A percentile compares a stretch with the other conserved stretches of the same genome.
These are phyloP conservation scores for Alternaria tenuissima DNA, from an alignment of 2,329 filamentous ascomycete genomes.

Conservation along the genomic window DNA sequence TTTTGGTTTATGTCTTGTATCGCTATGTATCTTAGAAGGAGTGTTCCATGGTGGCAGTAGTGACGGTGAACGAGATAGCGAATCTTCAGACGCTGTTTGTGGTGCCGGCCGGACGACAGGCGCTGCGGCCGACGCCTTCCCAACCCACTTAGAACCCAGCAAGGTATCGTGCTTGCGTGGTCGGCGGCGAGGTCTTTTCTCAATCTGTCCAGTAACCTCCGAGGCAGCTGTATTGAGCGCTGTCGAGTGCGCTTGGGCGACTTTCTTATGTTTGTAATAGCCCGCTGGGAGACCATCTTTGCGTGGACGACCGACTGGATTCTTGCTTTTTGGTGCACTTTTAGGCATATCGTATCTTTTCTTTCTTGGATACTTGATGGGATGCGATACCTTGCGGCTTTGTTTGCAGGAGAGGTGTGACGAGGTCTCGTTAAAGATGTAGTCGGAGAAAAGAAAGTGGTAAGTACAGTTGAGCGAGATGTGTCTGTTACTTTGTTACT, in stretches of 20 bases:
- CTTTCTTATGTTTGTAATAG: background rate
- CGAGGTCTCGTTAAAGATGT: background rate
- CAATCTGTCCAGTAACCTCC: background rate
- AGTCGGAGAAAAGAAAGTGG: background rate
- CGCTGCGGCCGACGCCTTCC: background rate
- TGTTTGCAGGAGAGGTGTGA: background rate
- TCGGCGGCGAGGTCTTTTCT: background rate
- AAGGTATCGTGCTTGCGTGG: background rate
- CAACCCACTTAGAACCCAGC: background rate
- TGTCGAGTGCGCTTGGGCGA: background rate
- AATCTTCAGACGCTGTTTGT: background rate
- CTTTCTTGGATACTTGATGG: background rate
- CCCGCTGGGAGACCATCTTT: background rate
- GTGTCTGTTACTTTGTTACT: background rate
- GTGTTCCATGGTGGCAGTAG: background rate
- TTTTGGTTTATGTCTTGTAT: background rate
- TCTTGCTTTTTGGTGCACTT: background rate
- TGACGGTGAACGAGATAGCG: background rate
- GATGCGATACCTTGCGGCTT: background rate
- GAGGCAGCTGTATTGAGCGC: background rate
- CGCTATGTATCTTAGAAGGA: fast-evolving
- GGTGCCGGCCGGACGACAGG: background rate
- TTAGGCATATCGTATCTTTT: background rate
- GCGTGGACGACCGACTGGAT: conserved; percentile 3
- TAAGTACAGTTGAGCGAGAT: background rate